These are phyloP conservation scores for Tolypocladium ovalisporum DNA, from an alignment of 2,329 filamentous ascomycete species.

Conservation along the genomic window DNA sequence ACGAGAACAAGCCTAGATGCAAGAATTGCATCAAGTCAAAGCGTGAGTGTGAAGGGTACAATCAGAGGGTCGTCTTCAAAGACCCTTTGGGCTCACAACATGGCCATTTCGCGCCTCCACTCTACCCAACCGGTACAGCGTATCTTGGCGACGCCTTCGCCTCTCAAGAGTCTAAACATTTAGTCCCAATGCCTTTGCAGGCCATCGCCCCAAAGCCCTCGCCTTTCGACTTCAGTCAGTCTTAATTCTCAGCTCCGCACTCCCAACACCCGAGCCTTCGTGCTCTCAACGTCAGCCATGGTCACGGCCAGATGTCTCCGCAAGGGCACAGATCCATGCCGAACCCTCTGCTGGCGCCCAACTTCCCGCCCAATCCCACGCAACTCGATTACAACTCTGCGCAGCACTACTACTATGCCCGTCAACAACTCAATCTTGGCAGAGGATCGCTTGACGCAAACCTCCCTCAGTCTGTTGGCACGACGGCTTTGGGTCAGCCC, in stretches of 20 bases:
- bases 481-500: neutral
- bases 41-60: constrained; percentile 74
- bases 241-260: constrained; percentile 2
- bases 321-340: constrained; percentile 6
- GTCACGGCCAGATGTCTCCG: constrained; percentile 1
- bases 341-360: constrained; percentile 9
- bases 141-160: constrained; percentile 13
- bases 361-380: neutral
- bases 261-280: neutral
- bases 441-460: neutral
- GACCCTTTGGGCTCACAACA: constrained; percentile 39
- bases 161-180: constrained; percentile 24
- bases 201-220: constrained; percentile 42
- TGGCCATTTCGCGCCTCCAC: constrained; percentile 29
- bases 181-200: constrained; percentile 25
- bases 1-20: constrained; percentile 75
- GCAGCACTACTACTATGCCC: neutral
- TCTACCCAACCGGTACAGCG: constrained; percentile 30
- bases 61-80: constrained; percentile 71
- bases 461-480: neutral
- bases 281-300: neutral
- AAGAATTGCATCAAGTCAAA: constrained; percentile 82
- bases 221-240: constrained; percentile 14
- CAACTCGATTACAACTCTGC: constrained; percentile 1
- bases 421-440: neutral